These are phyloP conservation scores for Candida caryicola DNA, from an alignment of 805 yeast genomes.

Conservation along the genomic window DNA sequence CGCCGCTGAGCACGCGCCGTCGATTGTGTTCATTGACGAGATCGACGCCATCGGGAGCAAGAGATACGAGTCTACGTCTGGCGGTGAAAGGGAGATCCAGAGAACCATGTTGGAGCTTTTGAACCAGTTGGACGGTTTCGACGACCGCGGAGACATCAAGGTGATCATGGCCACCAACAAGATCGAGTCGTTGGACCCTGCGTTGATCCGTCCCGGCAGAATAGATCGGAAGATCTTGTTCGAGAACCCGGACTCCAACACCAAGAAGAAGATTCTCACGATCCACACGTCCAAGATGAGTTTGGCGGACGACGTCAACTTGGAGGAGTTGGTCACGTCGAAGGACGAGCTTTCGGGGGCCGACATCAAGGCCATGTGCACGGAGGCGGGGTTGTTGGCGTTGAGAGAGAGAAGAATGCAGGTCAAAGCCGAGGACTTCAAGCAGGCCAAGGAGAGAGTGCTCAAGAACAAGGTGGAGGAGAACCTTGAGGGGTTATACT, in stretches of 20 bases:
- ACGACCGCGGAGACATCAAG: conserved; percentile 94
- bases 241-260: conserved; percentile 91
- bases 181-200: conserved; percentile 92
- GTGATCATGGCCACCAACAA: conserved; percentile 98
- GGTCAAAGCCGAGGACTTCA: conserved; percentile 91
- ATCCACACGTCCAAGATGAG: conserved; percentile 95
- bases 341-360: conserved; percentile 97
- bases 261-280: conserved; percentile 86
- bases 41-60: conserved; percentile 99
- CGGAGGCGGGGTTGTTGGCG: conserved; percentile 95
- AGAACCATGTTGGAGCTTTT: conserved; percentile 95
- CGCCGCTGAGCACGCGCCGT: conserved; percentile 96
- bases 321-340: conserved; percentile 82
- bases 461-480: conserved; percentile 96
- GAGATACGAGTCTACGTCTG: conserved; percentile 93
- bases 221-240: conserved; percentile 93
- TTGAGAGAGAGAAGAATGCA: conserved; percentile 97
- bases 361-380: conserved; percentile 94
- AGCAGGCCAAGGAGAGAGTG: conserved; percentile 90
- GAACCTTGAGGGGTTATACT: conserved; percentile 88
- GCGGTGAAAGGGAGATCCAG: conserved; percentile 97
- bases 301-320: conserved; percentile 79
- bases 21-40: conserved; percentile 98
- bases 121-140: conserved; percentile 95
- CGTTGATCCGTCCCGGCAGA: conserved; percentile 94